A percentile compares a stretch with the other conserved stretches of the same genome.
phyloP scores from a whole-genome alignment of 495 filamentous ascomycete species.

The Pyrenula aspistea region DNA sequence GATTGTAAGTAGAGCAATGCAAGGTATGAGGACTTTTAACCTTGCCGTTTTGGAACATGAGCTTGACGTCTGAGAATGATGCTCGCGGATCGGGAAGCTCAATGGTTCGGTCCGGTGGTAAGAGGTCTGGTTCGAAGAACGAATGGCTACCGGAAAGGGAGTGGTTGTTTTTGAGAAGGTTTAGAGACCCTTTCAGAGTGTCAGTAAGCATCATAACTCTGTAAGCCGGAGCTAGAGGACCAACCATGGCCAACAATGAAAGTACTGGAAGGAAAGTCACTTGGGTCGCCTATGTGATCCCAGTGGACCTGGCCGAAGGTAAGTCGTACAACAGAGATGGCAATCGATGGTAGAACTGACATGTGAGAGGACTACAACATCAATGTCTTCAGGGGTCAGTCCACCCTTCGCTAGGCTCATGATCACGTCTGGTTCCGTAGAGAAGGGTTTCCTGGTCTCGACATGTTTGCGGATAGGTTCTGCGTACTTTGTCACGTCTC shows the following conservation, averaged over 20 bases:
- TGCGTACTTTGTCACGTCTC: conserved; percentile 17
- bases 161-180: conserved; percentile 10
- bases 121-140: conserved; percentile 26
- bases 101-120: conserved; percentile 19
- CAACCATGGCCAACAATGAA: conserved; percentile 26
- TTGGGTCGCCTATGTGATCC: conserved; percentile 30
- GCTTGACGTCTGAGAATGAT: neutral
- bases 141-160: conserved; percentile 18
- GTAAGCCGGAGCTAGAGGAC: no score
- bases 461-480: conserved; percentile 21
- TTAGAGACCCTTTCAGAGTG: conserved; percentile 7
- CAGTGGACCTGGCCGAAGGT: conserved; percentile 15
- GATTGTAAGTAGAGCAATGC: conserved; percentile 8
- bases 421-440: conserved; percentile 19
- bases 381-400: conserved; percentile 21
- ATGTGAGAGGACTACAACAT: conserved; percentile 26
- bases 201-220: no score
- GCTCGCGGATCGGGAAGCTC: conserved; percentile 17
- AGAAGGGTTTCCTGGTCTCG: conserved; percentile 19
- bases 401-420: conserved; percentile 18
- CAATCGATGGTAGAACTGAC: conserved; percentile 8
- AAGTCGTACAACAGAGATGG: no score
- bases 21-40: neutral
- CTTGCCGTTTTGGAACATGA: neutral
- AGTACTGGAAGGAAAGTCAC: conserved; percentile 18